Base-by-base conservation (phyloP, 2,329 filamentous ascomycete genomes). In the Shiraia sp. region DNA sequence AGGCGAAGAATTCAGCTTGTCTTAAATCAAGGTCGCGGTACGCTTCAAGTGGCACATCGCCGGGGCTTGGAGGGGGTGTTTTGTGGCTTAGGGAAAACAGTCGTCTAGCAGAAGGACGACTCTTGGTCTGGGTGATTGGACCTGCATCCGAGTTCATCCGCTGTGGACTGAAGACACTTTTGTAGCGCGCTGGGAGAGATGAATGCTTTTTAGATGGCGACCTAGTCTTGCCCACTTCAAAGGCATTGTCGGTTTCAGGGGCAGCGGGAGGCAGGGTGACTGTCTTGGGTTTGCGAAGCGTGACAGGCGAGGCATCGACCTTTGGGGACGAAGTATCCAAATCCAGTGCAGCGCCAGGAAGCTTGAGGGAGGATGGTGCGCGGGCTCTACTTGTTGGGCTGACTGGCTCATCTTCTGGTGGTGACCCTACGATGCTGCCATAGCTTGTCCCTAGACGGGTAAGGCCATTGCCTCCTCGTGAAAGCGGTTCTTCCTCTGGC, bases 1-100 rank as follows among this genome's bases (percentile, higher is more conserved):
- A 99, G 0, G 76, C 72, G 66, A 91, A 92, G 63, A 99, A 97
- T 10, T 96, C 88, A n/a, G 79, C 80, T 66, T 95, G 85, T 13
- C 83, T 80, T 42, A 84, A 76, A 31, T 88, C 86, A 3, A 95
- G 77, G 27, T 88, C 79, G 29, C 83, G 79, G 35, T 79, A 76
- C 2, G 77, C 75, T 42, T 81, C 79, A 5, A 80, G 68, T 12
- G 79, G 77, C 3, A 78, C 71, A 51, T 79, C 77, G 36, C 63
- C 63, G 22, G 65, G 71, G 9, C 63, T 68, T 2, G 67, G 72
- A 53, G 59, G 54, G 13, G 63, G 49, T 9, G 51, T 52, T 26
- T 55, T 59, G 66, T 61, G 76, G 51, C 31, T 72, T 65, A 63
- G 72, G 62, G 40, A 79, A 69, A 54, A 70, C 51, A 67, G 71